These are phyloP conservation scores for Leishmania tarentolae DNA, from an alignment of 208 protist species.

Conservation along the genomic window DNA sequence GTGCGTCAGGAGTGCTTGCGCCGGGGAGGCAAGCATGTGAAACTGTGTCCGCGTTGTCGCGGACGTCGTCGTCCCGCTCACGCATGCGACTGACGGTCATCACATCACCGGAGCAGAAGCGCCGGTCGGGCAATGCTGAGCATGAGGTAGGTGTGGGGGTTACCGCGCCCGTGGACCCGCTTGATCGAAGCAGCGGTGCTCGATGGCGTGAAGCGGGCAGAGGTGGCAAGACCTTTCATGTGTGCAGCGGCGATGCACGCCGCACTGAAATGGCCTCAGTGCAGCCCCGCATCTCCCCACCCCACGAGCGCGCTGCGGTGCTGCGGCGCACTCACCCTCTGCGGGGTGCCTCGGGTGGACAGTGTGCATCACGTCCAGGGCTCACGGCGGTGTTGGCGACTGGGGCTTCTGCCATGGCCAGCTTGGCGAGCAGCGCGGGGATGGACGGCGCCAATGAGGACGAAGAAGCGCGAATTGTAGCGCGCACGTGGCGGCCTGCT, in stretches of 20 bases:
- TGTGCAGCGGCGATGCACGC: background rate
- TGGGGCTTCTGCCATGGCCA: too few species aligned
- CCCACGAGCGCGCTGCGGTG: too few species aligned
- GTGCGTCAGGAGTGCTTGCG: background rate
- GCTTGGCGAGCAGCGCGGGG: background rate
- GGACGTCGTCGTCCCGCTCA: background rate
- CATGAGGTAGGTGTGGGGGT: background rate
- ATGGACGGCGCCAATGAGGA: background rate
- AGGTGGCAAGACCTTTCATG: background rate
- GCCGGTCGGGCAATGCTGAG: background rate
- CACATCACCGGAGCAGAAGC: constrained; percentile 9
- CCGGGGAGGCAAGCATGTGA: background rate
- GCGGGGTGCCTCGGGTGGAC: background rate
- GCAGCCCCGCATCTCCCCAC: too few species aligned
- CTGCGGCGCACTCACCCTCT: background rate
- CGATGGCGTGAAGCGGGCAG: background rate
- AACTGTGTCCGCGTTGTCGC: background rate
- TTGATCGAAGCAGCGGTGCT: background rate
- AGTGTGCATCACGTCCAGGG: background rate
- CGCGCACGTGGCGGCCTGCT: background rate
- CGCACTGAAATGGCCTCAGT: background rate
- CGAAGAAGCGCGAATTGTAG: background rate
- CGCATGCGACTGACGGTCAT: constrained; percentile 17
- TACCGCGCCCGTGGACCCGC: background rate
- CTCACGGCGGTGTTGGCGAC: background rate